phyloP scores from a whole-genome alignment of 2,329 filamentous ascomycete genomes.

The Colletotrichum navitas region DNA sequence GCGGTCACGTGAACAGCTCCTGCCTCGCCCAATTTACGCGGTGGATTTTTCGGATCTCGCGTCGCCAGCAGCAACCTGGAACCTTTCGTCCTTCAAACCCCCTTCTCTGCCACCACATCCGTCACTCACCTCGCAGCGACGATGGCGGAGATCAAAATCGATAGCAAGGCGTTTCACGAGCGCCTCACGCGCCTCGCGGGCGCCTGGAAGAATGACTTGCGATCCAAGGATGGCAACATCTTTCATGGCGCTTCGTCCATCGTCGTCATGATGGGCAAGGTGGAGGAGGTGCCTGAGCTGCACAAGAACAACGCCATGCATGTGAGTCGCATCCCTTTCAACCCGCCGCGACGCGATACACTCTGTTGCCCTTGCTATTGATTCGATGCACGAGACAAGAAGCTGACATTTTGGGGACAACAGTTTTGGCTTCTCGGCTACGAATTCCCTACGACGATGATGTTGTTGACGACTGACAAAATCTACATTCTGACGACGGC shows the following conservation, averaged over 20 bases:
- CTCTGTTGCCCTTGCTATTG: background rate
- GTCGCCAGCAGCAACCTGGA: slow-evolving; percentile 46
- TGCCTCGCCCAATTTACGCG: slow-evolving; percentile 56
- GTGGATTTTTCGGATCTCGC: slow-evolving; percentile 58
- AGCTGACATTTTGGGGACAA: slow-evolving; percentile 25
- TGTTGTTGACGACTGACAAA: slow-evolving; percentile 89
- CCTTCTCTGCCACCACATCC: slow-evolving; percentile 25
- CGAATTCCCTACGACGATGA: slow-evolving; percentile 95
- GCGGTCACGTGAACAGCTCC: slow-evolving; percentile 52
- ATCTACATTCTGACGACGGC: slow-evolving; percentile 95
- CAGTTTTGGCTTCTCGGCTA: slow-evolving; percentile 99
- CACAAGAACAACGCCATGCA: slow-evolving; percentile 98
- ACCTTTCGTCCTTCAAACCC: slow-evolving; percentile 31
- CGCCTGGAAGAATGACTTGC: slow-evolving; percentile 97
- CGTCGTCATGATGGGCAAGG: slow-evolving; percentile 93
- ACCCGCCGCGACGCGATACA: slow-evolving; percentile 34
- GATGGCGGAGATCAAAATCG: slow-evolving; percentile 92
- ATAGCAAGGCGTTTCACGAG: slow-evolving; percentile 93
- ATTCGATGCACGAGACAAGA: background rate
- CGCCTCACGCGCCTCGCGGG: slow-evolving; percentile 88
- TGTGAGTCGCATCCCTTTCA: slow-evolving; percentile 66
- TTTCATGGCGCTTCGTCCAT: slow-evolving; percentile 92
- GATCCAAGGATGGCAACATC: slow-evolving; percentile 76
- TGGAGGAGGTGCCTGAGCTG: slow-evolving; percentile 87
- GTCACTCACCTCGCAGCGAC: slow-evolving; percentile 53